A percentile compares a stretch with the other conserved stretches of the same genome.
phyloP scores from a whole-genome alignment of 495 filamentous ascomycete species.

The Aspergillus affinis region DNA sequence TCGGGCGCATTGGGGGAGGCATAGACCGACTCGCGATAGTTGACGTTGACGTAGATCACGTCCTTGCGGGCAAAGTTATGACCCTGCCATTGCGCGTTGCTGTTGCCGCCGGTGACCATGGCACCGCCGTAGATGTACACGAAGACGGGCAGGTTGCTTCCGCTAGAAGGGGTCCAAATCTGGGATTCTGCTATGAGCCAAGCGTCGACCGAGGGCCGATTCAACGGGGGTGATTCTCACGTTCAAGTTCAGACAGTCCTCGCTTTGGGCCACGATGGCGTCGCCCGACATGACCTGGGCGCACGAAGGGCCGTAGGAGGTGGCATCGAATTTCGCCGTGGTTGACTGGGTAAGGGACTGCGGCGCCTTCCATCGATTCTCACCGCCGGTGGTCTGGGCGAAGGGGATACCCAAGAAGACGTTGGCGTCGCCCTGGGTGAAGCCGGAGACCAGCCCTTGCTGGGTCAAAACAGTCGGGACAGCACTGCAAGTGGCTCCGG shows the following conservation, averaged over 20 bases:
- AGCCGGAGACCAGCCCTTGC: slow-evolving; percentile 22
- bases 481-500: slow-evolving; percentile 4
- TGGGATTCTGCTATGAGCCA: not conserved
- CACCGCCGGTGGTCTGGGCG: slow-evolving; percentile 24
- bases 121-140: slow-evolving; percentile 32
- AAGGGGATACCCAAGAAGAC: slow-evolving; percentile 33
- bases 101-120: slow-evolving; percentile 27
- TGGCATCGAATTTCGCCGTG: slow-evolving; percentile 21
- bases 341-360: slow-evolving; percentile 13
- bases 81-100: slow-evolving; percentile 29
- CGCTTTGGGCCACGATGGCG: slow-evolving; percentile 22
- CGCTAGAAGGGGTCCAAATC: slow-evolving; percentile 21
- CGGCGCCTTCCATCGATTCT: slow-evolving; percentile 31
- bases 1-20: slow-evolving; percentile 28
- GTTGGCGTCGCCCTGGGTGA: slow-evolving; percentile 21
- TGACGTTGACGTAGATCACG: slow-evolving; percentile 31
- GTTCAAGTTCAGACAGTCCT: slow-evolving; percentile 33
- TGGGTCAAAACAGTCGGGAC: slow-evolving; percentile 14
- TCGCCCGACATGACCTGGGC: slow-evolving; percentile 29
- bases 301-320: slow-evolving; percentile 24
- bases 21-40: slow-evolving; percentile 30
- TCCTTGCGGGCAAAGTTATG: slow-evolving; percentile 30
- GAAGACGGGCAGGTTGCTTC: slow-evolving; percentile 23
- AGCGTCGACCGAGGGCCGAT: slow-evolving; percentile 1
- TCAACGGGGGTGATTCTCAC: slow-evolving; percentile 5